These are phyloP conservation scores for Mycena capillaripes DNA, from an alignment of 768 basidiomycete species.

Conservation along the genomic window DNA sequence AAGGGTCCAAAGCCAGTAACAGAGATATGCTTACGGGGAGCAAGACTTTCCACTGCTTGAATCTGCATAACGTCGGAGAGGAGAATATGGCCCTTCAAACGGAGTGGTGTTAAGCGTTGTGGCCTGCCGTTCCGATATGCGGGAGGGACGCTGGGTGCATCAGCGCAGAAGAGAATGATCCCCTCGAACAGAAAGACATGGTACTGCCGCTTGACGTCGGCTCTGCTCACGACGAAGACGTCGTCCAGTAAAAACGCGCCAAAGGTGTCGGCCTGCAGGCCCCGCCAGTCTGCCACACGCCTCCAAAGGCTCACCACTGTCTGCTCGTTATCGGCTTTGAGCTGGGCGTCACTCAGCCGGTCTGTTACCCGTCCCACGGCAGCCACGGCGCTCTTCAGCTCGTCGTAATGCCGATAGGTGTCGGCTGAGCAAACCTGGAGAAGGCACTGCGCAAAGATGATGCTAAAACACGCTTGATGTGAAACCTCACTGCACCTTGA, in stretches of 20 bases:
- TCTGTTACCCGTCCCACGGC: conserved; percentile 93
- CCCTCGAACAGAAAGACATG: conserved; percentile 98
- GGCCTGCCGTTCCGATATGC: neutral
- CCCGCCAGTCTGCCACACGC: conserved; percentile 98
- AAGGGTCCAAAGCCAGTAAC: too few relatives aligned
- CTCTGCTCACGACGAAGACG: conserved; percentile 93
- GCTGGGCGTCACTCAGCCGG: conserved; percentile 87
- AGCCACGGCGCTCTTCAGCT: conserved; percentile 85
- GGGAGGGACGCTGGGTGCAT: conserved; percentile 55
- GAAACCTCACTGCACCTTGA: neutral
- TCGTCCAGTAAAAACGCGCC: conserved; percentile 94
- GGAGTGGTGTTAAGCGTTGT: neutral
- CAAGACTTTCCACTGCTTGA: neutral
- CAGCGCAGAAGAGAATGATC: conserved; percentile 98
- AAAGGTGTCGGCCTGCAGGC: conserved; percentile 93
- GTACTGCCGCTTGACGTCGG: conserved; percentile 94
- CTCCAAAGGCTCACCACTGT: conserved; percentile 86
- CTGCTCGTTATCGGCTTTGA: conserved; percentile 83
- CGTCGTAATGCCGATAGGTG: conserved; percentile 79
- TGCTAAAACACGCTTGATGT: too few relatives aligned
- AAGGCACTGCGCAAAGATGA: neutral
- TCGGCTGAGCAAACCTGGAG: conserved; percentile 51
- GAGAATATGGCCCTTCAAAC: neutral
- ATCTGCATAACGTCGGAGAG: neutral
- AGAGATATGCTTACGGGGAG: neutral